Evolutionary conservation across 345 rosid genomes (phyloP), one percentile per base, ranked within the genome.

Genomic region (Crucihimalaya himalaica): DNA sequence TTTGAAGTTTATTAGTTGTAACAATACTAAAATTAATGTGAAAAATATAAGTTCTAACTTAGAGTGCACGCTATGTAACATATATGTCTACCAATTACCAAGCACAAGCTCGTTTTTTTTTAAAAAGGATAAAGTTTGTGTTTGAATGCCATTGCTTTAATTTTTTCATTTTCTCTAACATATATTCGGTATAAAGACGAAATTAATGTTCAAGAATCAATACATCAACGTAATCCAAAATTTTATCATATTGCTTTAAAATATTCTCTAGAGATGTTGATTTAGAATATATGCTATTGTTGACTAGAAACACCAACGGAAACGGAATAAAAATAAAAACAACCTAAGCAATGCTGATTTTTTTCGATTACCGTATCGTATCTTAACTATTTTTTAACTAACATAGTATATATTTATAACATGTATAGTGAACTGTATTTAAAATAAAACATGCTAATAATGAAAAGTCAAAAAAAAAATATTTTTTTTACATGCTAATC

Each of bases 261-360:
- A 28, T 74, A 67, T 67, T 67, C 73, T 67, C 11, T 42, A 57
- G 13, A 58, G 45, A 58, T 50, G 55, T 59, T 58, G 46, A 59
- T 75, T 59, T 67, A 7, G 78, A 67, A 75, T 75, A 75, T 75
- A 75, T 75, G 62, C 78, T 59, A 59, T 50, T 75, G 62, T 67
- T 59, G 73, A 59, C 78, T 75, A 50, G 58, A 66, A 66, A 14
- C 65, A 66, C 40, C 72, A 66, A 55, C 11, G 11, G 32, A 45
- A 31, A 42, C 6, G 4, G 20, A 14, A 8, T 16, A 37, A 45
- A 25, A 0, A 66, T 20, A 34, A 5, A 43, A 0, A 15, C 15
- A 66, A 51, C 25, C 10, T 23, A 53, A 37, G 25, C 6, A 6
- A 31, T 73, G 50, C 11, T 54, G 20, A 19, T 29, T 13, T 40